Evolutionary conservation across 495 filamentous ascomycete species (phyloP), one percentile per base, ranked within the genome.

Genomic region (Mytilinidion resinicola): DNA sequence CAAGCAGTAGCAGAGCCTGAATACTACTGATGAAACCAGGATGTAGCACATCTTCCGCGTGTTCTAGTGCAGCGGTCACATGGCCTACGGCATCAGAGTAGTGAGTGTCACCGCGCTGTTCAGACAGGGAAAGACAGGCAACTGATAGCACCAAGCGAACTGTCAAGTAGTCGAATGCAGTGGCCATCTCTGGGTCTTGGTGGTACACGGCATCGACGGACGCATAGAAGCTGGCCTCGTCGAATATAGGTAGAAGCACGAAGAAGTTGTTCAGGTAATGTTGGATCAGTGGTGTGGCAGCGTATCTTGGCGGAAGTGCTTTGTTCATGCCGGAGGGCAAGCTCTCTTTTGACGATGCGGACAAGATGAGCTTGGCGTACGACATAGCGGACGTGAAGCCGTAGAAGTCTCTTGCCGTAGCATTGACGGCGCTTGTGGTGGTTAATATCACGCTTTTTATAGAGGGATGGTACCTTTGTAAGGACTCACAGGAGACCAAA

Each of bases 111-210:
- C 79, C 80, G 36, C 74, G 79, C 50, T 77, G 79, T 64, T 82
- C 80, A 44, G 90, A 96, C 55, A 87, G 78, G 0, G 86, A 84
- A 4, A 81, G 82, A 50, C 82, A 88, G 9, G 84, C 80, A 42
- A 95, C 87, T 10, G 90, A 92, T 9, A 97, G 76, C 4, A 95
- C 88, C 86, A 96, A 88, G 64, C 88, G 89, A 34, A 96, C 77
- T 14, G 85, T 84, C 85, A 88, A 97, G 65, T 86, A 80, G 58
- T 97, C 90, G 50, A 86, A 81, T 14, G 86, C 82, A 41, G 80
- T 83, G 6, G 88, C 83, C 36, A 79, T 74, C 17, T 78, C 78
- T 33, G 74, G 73, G 14, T 81, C 78, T 51, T 80, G 76, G 57
- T 83, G 78, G 69, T 96, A 96, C 8, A 96, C 77, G 15, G 83